phyloP scores from a whole-genome alignment of 257 asterid species.

The Salvia splendens region DNA sequence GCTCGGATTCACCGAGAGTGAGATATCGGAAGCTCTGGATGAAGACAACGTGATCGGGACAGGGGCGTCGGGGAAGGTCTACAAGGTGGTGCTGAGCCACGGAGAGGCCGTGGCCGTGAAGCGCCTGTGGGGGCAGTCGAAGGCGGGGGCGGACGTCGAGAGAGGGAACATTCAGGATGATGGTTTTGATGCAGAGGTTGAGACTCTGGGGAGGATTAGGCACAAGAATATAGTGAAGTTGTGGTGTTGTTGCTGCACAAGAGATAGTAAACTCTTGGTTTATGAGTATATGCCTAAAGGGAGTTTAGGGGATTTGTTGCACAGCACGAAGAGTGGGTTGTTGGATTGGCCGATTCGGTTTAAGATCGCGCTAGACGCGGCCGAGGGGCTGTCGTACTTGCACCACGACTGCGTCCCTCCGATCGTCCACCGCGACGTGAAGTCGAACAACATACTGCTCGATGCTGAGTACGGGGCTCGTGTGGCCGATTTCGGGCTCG shows the following conservation, averaged over 20 bases:
- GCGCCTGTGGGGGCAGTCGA: slow-evolving; percentile 72
- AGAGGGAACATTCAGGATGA: slow-evolving; percentile 50
- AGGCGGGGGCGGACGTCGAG: slow-evolving; percentile 56
- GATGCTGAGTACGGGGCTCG: slow-evolving; percentile 87
- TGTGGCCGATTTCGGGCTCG: slow-evolving; percentile 91
- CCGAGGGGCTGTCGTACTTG: slow-evolving; percentile 88
- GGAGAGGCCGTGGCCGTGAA: slow-evolving; percentile 87
- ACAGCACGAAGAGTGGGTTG: slow-evolving; percentile 72
- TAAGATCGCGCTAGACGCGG: slow-evolving; percentile 81
- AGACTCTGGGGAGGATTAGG: slow-evolving; percentile 85
- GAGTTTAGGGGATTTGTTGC: slow-evolving; percentile 83
- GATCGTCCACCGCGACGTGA: slow-evolving; percentile 84
- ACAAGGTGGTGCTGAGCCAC: slow-evolving; percentile 78
- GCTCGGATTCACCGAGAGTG: slow-evolving; percentile 73
- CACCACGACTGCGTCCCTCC: slow-evolving; percentile 98
- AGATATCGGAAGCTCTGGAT: slow-evolving; percentile 74
- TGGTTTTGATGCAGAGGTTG: slow-evolving; percentile 85
- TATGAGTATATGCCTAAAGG: slow-evolving; percentile 98
- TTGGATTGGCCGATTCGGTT: slow-evolving; percentile 81
- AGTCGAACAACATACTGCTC: slow-evolving; percentile 82
- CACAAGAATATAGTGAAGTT: slow-evolving; percentile 87
- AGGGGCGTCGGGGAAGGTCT: slow-evolving; percentile 89
- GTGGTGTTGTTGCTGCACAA: slow-evolving; percentile 87
- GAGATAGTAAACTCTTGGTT: slow-evolving; percentile 81
- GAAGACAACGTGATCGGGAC: slow-evolving; percentile 91